Percentiles rank a stretch among this genome's conserved stretches.
phyloP scores from a whole-genome alignment of 495 filamentous ascomycete genomes.

The Terfezia claveryi region DNA sequence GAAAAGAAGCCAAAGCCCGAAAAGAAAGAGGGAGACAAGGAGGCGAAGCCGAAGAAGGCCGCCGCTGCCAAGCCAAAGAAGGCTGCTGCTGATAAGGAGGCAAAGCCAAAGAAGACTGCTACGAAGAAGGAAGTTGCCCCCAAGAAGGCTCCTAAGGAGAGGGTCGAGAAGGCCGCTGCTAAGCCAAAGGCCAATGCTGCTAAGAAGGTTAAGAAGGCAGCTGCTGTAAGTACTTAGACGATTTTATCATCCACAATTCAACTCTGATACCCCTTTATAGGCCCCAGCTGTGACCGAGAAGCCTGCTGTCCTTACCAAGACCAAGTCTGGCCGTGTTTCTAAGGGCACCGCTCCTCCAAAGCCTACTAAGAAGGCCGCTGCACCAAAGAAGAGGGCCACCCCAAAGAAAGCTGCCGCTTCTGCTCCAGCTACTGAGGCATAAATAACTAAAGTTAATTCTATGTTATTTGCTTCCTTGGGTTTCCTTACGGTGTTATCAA shows the following conservation, averaged over 20 bases:
- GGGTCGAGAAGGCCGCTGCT: constrained; percentile 20
- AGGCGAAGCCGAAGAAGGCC: constrained; percentile 4
- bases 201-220: constrained; percentile 19
- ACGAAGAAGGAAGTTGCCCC: constrained; percentile 26
- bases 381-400: constrained; percentile 42
- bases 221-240: constrained; percentile 1
- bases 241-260: not conserved
- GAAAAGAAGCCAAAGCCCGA: constrained; percentile 12
- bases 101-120: constrained; percentile 24
- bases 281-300: constrained; percentile 48
- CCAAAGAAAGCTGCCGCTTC: constrained; percentile 22
- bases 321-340: constrained; percentile 75
- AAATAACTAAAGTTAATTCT: not conserved
- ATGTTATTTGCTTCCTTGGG: too few species aligned
- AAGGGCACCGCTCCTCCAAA: constrained; percentile 46
- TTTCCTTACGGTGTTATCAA: too few species aligned
- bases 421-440: not conserved
- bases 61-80: constrained; percentile 27
- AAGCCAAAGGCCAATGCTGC: constrained; percentile 21
- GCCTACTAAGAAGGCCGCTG: constrained; percentile 33
- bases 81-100: constrained; percentile 24
- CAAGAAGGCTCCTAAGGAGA: constrained; percentile 23
- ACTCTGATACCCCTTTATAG: constrained; percentile 12
- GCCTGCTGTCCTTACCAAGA: constrained; percentile 54
- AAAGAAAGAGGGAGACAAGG: not conserved